Percentiles rank a stretch among this genome's conserved stretches.
Conservation (phyloP, 768 basidiomycete genomes). For the Rhodotorula babjevae region DNA sequence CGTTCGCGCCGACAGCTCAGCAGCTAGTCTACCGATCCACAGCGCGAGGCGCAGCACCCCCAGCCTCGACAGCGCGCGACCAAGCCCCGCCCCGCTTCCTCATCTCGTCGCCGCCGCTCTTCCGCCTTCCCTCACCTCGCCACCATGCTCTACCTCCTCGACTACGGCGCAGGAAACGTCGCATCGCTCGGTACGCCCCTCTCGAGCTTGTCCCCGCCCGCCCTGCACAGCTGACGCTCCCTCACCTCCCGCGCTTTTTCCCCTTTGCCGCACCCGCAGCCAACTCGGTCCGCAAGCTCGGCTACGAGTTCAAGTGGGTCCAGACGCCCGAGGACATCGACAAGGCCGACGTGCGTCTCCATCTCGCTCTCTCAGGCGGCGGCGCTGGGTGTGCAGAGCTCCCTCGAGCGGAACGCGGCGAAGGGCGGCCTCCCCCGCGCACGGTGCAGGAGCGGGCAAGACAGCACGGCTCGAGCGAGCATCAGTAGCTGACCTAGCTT, state of each 20-base stretch:
- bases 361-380: background rate
- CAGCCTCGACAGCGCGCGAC: too few species aligned
- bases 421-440: too few species aligned
- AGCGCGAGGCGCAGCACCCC: background rate
- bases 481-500: background rate
- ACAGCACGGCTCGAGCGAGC: too few species aligned
- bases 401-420: too few species aligned
- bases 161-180: conserved; percentile 39
- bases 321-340: conserved; percentile 71
- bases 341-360: conserved; percentile 72
- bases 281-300: conserved; percentile 55
- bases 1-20: too few species aligned
- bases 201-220: background rate
- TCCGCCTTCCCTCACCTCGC: background rate
- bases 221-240: background rate
- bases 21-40: too few species aligned
- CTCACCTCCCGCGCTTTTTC: background rate
- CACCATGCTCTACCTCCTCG: conserved; percentile 32
- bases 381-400: too few species aligned
- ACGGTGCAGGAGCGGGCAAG: too few species aligned
- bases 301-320: conserved; percentile 86
- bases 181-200: conserved; percentile 31
- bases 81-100: too few species aligned
- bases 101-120: background rate
- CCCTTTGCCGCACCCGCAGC: conserved; percentile 24